These are phyloP conservation scores for Flaveria bidentis DNA, from an alignment of 129 eudicot species.

Conservation along the genomic window DNA sequence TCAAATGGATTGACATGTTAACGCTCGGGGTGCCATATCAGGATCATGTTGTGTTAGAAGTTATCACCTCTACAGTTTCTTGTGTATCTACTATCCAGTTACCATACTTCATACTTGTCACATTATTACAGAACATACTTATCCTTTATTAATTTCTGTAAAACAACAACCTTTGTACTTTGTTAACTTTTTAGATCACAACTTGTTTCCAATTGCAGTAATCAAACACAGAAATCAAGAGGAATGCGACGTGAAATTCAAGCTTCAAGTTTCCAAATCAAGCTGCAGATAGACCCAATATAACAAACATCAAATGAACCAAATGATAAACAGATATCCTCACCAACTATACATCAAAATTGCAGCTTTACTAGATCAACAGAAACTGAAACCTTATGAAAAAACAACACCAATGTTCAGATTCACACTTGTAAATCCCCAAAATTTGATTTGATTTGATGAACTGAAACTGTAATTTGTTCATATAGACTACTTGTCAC, in stretches of 20 bases:
- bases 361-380: slow-evolving; percentile 4
- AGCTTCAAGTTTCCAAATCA: not conserved
- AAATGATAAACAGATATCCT: not conserved
- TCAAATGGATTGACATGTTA: too few species aligned
- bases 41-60: too few species aligned
- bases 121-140: too few species aligned
- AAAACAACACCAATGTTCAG: not conserved
- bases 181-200: too few species aligned
- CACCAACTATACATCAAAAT: slow-evolving; percentile 4
- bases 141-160: too few species aligned
- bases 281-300: slow-evolving; percentile 2
- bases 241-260: not conserved
- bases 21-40: too few species aligned
- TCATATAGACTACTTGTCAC: slow-evolving; percentile 27
- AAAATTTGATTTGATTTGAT: not conserved
- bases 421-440: slow-evolving; percentile 1
- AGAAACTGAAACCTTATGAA: slow-evolving; percentile 12
- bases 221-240: not conserved
- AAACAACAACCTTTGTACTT: too few species aligned
- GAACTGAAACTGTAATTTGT: slow-evolving; percentile 7
- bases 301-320: not conserved
- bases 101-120: too few species aligned
- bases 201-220: not conserved
- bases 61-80: too few species aligned
- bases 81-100: too few species aligned